Conservation (phyloP, 2,329 filamentous ascomycete genomes). For the Alternaria incomplexa region DNA sequence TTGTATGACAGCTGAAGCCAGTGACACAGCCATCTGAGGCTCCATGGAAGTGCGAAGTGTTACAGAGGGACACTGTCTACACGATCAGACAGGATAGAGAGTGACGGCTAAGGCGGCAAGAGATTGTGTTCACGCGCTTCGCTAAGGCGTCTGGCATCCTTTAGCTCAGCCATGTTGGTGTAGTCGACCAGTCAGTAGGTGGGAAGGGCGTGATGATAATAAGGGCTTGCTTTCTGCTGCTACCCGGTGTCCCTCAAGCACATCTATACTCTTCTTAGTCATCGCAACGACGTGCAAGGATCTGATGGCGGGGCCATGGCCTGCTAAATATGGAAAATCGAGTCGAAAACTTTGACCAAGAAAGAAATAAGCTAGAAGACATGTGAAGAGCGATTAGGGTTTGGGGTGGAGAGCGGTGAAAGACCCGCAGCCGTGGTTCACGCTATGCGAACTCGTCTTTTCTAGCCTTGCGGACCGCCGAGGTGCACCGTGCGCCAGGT, state of each 20-base stretch:
- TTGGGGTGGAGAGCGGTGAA: not conserved
- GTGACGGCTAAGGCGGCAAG: not conserved
- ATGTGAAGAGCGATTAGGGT: not conserved
- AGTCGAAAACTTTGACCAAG: not conserved
- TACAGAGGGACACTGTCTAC: not conserved
- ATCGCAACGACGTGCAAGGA: not conserved
- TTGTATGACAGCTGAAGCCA: constrained; percentile 6
- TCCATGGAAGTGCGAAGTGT: not conserved
- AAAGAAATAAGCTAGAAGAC: not conserved
- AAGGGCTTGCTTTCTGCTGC: not conserved
- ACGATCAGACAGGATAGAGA: not conserved
- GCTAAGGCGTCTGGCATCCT: not conserved
- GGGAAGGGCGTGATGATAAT: not conserved
- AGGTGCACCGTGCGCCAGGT: constrained; percentile 1
- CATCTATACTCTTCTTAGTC: not conserved
- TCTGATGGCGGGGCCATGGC: not conserved
- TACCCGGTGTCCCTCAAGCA: not conserved
- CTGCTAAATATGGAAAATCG: not conserved
- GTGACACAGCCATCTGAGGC: not conserved
- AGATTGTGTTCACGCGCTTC: not conserved
- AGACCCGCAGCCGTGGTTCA: not conserved
- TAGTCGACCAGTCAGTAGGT: not conserved
- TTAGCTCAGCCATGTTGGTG: not conserved
- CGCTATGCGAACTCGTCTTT: not conserved
- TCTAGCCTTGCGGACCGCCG: constrained; percentile 7